phyloP scores from a whole-genome alignment of 176 grass and related monocot species.

The Oryza officinalis region DNA sequence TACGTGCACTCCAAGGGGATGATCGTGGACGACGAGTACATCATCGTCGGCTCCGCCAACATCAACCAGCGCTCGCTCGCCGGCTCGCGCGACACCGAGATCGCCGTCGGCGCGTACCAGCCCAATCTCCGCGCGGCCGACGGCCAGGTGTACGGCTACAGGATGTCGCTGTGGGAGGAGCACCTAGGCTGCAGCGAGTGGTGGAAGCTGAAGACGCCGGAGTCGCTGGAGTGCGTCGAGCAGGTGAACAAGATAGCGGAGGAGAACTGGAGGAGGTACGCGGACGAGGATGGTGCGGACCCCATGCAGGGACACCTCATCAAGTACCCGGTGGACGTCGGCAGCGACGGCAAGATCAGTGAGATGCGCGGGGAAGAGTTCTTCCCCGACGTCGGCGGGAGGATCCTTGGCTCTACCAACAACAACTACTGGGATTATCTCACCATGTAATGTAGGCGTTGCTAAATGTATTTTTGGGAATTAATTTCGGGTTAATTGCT shows the following conservation, averaged over 20 bases:
- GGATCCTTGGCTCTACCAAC: constrained; percentile 45
- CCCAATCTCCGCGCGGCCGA: constrained; percentile 28
- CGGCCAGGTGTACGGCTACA: constrained; percentile 56
- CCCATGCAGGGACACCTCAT: constrained; percentile 51
- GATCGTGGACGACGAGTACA: constrained; percentile 95
- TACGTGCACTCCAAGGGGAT: constrained; percentile 94
- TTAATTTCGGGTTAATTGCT: too few species aligned
- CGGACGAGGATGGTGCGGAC: not conserved
- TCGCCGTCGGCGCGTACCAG: constrained; percentile 84
- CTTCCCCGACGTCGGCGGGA: constrained; percentile 68
- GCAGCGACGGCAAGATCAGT: constrained; percentile 10
- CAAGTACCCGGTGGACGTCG: constrained; percentile 49
- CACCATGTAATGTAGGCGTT: constrained; percentile 62
- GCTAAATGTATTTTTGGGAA: too few species aligned
- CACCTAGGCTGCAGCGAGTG: constrained; percentile 32
- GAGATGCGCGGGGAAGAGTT: constrained; percentile 11
- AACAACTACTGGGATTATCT: constrained; percentile 47
- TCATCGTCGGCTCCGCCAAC: constrained; percentile 87
- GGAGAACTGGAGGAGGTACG: constrained; percentile 49
- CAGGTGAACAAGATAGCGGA: constrained; percentile 40
- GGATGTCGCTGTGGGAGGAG: constrained; percentile 74
- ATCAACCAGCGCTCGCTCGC: constrained; percentile 86
- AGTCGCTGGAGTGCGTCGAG: constrained; percentile 37
- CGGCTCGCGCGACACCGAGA: constrained; percentile 85
- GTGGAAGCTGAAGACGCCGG: constrained; percentile 33